Conservation (phyloP, 805 yeast genomes). For the Sungouiella thailandica region DNA sequence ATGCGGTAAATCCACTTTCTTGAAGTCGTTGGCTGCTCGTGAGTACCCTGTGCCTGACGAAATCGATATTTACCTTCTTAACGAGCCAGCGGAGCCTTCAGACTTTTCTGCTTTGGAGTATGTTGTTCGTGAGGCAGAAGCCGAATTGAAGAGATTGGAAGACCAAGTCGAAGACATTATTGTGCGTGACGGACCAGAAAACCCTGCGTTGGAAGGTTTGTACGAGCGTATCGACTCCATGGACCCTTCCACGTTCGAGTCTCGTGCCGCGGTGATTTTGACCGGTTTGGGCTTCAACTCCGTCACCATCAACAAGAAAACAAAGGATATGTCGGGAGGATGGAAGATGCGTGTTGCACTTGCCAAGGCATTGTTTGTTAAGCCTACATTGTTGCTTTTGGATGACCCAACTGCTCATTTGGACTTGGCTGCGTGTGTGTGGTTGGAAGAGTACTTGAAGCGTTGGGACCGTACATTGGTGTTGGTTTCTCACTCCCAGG, state of each 20-base stretch:
- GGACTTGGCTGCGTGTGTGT: conserved; percentile 98
- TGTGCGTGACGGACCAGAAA: conserved; percentile 91
- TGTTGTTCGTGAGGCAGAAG: conserved; percentile 95
- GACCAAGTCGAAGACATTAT: conserved; percentile 84
- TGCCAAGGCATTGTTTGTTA: conserved; percentile 95
- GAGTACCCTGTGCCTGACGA: conserved; percentile 93
- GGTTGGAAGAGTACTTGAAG: conserved; percentile 98
- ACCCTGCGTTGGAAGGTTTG: conserved; percentile 74
- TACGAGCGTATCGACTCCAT: conserved; percentile 93
- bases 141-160: conserved; percentile 86
- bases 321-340: conserved; percentile 99
- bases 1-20: conserved; percentile 95
- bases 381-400: conserved; percentile 88
- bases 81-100: conserved; percentile 96
- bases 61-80: conserved; percentile 87
- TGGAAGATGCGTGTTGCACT: conserved; percentile 99
- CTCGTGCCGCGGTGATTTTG: conserved; percentile 91
- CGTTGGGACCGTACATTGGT: conserved; percentile 91
- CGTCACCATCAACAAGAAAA: conserved; percentile 81
- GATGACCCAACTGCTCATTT: conserved; percentile 99
- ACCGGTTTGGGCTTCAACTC: conserved; percentile 96
- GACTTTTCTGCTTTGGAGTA: conserved; percentile 91
- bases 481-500: conserved; percentile 96
- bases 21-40: conserved; percentile 90
- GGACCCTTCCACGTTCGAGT: conserved; percentile 95